Evolutionary conservation across 2,329 filamentous ascomycete species (phyloP).

Genomic region (Ceratocystis albifundus): DNA sequence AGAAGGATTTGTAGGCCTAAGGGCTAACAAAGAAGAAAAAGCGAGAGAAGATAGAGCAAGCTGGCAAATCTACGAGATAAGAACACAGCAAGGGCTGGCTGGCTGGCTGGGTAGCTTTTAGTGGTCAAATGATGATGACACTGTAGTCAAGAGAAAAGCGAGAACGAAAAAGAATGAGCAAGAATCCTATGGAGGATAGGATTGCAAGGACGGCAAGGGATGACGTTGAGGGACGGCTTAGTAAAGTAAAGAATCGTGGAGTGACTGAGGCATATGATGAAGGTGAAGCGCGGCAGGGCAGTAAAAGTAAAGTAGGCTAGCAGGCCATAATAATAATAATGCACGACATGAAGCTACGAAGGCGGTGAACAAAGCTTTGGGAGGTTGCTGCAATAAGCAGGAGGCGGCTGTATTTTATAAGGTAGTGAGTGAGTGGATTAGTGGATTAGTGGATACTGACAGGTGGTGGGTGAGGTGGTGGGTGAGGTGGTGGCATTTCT

Average conservation of each 20-base stretch:
- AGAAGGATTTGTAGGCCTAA: neutral
- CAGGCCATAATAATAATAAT: neutral
- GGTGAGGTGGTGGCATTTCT: neutral
- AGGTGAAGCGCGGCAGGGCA: neutral
- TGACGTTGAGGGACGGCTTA: neutral
- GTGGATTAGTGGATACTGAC: neutral
- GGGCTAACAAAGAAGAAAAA: neutral
- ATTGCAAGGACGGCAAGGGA: neutral
- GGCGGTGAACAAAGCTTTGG: neutral
- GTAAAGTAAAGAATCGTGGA: neutral
- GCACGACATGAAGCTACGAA: neutral
- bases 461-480: neutral
- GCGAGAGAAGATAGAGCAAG: neutral
- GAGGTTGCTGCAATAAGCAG: neutral
- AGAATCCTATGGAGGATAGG: neutral
- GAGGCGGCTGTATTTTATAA: constrained; percentile 2
- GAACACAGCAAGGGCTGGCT: neutral
- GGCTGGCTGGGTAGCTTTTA: neutral
- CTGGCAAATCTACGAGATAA: neutral
- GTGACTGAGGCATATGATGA: neutral
- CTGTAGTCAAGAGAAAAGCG: no score
- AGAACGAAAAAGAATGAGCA: neutral
- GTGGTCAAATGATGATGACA: no score
- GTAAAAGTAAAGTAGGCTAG: neutral
- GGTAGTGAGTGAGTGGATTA: no score